These are phyloP conservation scores for Ustilago crameri DNA, from an alignment of 1,284 basidiomycete genomes.

Conservation along the genomic window DNA sequence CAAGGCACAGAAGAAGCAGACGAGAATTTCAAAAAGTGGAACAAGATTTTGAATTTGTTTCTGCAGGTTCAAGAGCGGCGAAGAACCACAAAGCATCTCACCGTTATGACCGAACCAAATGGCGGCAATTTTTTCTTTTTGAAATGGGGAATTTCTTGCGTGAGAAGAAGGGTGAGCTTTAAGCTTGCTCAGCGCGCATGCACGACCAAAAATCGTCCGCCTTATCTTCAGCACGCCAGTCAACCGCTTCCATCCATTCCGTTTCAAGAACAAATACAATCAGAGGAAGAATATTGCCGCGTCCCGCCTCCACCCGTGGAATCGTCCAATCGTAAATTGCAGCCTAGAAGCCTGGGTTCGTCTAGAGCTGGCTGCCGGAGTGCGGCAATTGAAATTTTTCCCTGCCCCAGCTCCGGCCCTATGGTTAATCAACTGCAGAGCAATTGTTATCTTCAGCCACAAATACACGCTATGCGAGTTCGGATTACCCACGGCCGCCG, in stretches of 20 bases:
- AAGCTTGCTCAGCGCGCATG: constrained; percentile 3
- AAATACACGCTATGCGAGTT: background rate
- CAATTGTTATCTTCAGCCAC: background rate
- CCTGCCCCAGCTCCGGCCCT: background rate
- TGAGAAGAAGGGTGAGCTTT: background rate
- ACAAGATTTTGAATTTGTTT: background rate
- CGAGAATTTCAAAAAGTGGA: background rate
- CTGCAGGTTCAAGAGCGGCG: too few relatives aligned
- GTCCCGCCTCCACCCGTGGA: too few relatives aligned
- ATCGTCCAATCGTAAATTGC: too few relatives aligned
- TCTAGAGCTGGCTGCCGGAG: background rate
- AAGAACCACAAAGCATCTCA: too few relatives aligned
- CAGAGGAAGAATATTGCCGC: too few relatives aligned
- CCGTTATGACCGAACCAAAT: constrained; percentile 25
- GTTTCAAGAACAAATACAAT: too few relatives aligned
- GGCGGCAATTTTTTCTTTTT: too few relatives aligned
- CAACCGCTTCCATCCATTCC: too few relatives aligned
- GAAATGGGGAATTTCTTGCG: too few relatives aligned
- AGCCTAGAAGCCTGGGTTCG: too few relatives aligned
- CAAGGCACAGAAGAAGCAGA: background rate
- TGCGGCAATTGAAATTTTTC: constrained; percentile 4
- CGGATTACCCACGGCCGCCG: background rate
- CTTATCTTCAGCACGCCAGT: too few relatives aligned
- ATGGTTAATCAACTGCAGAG: too few relatives aligned
- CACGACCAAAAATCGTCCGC: background rate